Percentiles rank a stretch among this genome's conserved stretches.
These are phyloP conservation scores for Candida insectalens DNA, from an alignment of 805 yeast species.

Conservation along the genomic window DNA sequence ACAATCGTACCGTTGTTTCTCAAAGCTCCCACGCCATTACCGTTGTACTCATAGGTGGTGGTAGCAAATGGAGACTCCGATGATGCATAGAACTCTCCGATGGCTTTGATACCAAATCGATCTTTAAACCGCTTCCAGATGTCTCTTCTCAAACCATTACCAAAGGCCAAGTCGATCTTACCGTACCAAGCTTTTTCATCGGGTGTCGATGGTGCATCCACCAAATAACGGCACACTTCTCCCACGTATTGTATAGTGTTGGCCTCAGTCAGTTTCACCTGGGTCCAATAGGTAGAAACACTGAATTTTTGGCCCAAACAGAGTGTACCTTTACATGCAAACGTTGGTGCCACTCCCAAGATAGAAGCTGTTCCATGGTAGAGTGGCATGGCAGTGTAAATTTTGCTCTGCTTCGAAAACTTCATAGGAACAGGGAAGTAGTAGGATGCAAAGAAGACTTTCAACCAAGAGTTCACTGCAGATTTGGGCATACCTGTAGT, in stretches of 20 bases:
- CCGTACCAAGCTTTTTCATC: conserved; percentile 18
- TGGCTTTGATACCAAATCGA: conserved; percentile 61
- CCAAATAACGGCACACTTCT: conserved; percentile 81
- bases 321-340: conserved; percentile 58
- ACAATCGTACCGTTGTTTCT: conserved; percentile 72
- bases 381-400: conserved; percentile 90
- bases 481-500: conserved; percentile 94
- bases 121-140: conserved; percentile 77
- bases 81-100: conserved; percentile 91
- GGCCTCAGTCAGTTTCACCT: conserved; percentile 59
- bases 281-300: conserved; percentile 82
- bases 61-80: conserved; percentile 89
- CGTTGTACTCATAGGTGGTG: conserved; percentile 55
- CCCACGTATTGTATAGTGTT: conserved; percentile 92
- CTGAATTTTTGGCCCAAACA: conserved; percentile 78
- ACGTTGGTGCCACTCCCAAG: conserved; percentile 63
- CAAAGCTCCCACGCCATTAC: conserved; percentile 76
- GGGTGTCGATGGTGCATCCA: conserved; percentile 37
- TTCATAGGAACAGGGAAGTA: conserved; percentile 64
- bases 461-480: conserved; percentile 88
- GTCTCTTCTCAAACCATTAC: conserved; percentile 85
- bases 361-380: conserved; percentile 93
- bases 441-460: conserved; percentile 59
- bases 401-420: conserved; percentile 41
- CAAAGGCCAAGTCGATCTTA: conserved; percentile 60